Evolutionary conservation across 257 asterid genomes (phyloP).

Genomic region (Nicotiana tomentosiformis): DNA sequence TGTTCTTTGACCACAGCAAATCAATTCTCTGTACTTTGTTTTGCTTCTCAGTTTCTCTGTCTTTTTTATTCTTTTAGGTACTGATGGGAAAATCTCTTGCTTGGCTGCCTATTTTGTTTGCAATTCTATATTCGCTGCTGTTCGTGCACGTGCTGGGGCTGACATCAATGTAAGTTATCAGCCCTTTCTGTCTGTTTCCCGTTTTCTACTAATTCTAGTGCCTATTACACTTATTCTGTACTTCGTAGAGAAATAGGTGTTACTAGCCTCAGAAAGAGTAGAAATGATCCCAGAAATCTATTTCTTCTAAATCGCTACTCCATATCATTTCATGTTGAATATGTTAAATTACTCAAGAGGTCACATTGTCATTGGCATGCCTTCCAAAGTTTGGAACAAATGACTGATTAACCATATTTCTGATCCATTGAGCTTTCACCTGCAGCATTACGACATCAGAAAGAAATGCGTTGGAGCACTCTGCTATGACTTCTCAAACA

Average conservation of each 20-base stretch:
- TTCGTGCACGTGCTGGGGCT: conserved; percentile 49
- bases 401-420: background rate
- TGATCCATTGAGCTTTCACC: background rate
- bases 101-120: conserved; percentile 81
- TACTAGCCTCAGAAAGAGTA: background rate
- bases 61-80: conserved; percentile 45
- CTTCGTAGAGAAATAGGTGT: background rate
- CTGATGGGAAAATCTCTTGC: conserved; percentile 78
- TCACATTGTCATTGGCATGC: background rate
- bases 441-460: conserved; percentile 37
- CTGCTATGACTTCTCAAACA: conserved; percentile 37
- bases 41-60: background rate
- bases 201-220: background rate
- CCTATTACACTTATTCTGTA: background rate
- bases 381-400: background rate
- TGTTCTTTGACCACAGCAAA: background rate
- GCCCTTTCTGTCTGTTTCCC: background rate
- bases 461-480: conserved; percentile 27
- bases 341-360: background rate
- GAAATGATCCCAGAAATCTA: background rate
- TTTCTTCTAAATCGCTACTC: background rate
- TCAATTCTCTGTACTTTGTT: background rate
- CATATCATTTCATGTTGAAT: background rate
- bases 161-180: conserved; percentile 59
- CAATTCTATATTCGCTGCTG: conserved; percentile 57